Evolutionary conservation across 768 basidiomycete genomes (phyloP).

Genomic region (Suillus alpinus): DNA sequence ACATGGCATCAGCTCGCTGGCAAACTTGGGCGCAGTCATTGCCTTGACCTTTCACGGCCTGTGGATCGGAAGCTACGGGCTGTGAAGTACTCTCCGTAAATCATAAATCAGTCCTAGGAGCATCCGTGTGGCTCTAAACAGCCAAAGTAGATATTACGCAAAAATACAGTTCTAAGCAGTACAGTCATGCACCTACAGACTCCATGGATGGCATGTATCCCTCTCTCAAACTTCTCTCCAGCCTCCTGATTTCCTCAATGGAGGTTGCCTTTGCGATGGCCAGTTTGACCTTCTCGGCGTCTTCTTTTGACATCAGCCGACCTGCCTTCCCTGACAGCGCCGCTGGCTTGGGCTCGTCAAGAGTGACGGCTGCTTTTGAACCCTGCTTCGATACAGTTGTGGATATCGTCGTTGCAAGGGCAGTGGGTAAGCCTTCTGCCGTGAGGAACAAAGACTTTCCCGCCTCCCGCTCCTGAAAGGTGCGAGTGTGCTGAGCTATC

Average conservation of each 20-base stretch:
- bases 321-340: conserved; percentile 66
- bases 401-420: conserved; percentile 76
- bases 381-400: conserved; percentile 67
- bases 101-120: background rate
- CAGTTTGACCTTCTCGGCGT: conserved; percentile 80
- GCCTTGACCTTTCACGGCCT: conserved; percentile 66
- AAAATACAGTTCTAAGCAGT: conserved; percentile 32
- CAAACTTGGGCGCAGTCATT: conserved; percentile 60
- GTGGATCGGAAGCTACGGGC: conserved; percentile 60
- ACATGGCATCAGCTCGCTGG: conserved; percentile 68
- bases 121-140: background rate
- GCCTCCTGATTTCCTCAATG: conserved; percentile 80
- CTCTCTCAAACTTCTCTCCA: conserved; percentile 81
- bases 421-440: conserved; percentile 72
- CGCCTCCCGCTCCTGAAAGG: conserved; percentile 69
- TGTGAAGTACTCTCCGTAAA: background rate
- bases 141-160: conserved; percentile 17
- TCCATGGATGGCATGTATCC: conserved; percentile 82
- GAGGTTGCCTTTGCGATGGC: conserved; percentile 91
- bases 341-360: conserved; percentile 74
- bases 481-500: conserved; percentile 23
- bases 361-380: conserved; percentile 59
- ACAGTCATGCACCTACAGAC: conserved; percentile 67
- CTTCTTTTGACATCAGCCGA: conserved; percentile 87
- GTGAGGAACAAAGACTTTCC: conserved; percentile 78